These are phyloP conservation scores for Boletus austroedulis DNA, from an alignment of 1,284 basidiomycete genomes.

Conservation along the genomic window DNA sequence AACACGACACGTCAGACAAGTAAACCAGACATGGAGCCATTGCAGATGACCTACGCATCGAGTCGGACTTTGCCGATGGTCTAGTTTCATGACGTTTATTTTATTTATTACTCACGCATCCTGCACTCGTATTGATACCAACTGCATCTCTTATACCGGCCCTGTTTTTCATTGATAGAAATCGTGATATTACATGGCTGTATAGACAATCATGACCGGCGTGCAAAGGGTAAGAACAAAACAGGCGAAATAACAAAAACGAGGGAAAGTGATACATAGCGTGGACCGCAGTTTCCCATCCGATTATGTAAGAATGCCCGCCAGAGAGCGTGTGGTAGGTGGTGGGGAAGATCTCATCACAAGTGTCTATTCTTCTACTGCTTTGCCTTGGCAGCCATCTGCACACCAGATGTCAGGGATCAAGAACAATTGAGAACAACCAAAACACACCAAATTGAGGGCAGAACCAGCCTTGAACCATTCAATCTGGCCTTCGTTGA, in stretches of 20 bases:
- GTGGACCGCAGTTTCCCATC: background rate
- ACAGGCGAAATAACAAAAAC: background rate
- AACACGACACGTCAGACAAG: background rate
- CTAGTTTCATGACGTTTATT: no score
- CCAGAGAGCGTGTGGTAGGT: slow-evolving; percentile 4
- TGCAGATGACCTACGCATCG: slow-evolving; percentile 9
- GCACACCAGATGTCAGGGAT: slow-evolving; percentile 33
- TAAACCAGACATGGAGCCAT: slow-evolving; percentile 16
- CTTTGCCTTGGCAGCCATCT: slow-evolving; percentile 59
- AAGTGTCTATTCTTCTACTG: slow-evolving; percentile 22
- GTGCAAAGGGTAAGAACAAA: background rate
- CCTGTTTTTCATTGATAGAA: slow-evolving; percentile 5
- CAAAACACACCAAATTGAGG: slow-evolving; percentile 66
- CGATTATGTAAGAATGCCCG: background rate
- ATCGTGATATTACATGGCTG: slow-evolving; percentile 28
- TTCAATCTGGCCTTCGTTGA: slow-evolving; percentile 87
- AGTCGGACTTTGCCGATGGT: background rate
- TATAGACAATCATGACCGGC: slow-evolving; percentile 18
- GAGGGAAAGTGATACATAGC: background rate
- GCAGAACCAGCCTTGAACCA: slow-evolving; percentile 95
- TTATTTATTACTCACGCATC: background rate
- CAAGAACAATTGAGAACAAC: background rate
- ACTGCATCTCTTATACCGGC: background rate
- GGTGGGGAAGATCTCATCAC: background rate
- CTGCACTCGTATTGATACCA: background rate